Evolutionary conservation across 2,329 filamentous ascomycete genomes (phyloP), one percentile per base, ranked within the genome.

Genomic region (Nannizzia gypsea): DNA sequence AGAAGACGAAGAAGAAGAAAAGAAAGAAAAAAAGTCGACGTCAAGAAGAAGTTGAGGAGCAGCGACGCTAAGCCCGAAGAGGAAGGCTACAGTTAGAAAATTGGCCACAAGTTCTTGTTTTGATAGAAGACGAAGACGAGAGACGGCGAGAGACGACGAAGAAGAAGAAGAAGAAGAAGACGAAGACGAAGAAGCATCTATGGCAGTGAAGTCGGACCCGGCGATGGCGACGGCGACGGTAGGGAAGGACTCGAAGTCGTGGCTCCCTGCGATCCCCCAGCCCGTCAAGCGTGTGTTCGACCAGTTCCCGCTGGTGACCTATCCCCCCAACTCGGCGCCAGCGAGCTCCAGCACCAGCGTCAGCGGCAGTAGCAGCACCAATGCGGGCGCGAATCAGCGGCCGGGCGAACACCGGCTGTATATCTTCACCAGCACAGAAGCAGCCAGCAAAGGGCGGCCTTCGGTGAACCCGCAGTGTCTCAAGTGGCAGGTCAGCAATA

Each of bases 401-500:
- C 58, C 73, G 71, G 69, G 74, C 63, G 74, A 75, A 67, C 80
- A 83, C 63, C 80, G 83, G 8, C 78, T 99, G 6, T 90, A 90
- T 72, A 79, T 96, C 60, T 97, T 96, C 73, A 81, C 83, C 62
- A 83, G 80, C 13, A 76, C 82, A 1, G 75, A 80, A n/a, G 86
- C 83, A 67, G 87, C 84, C 36, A 71, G 73, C 60, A 69, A 70
- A 42, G 84, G 84, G 3, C 75, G 78, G 31, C 88, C 90, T 26
- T 95, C 89, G 64, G 95, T 87, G 76, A 97, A 97, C 71, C 93
- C 93, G 9, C 84, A 85, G 61, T 99, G 93, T 77, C 78, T 97
- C 69, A 96, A 92, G 78, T 97, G 90, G 90, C 93, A 97, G 88
- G 90, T 92, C 67, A 66, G 83, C 56, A 36, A 3, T n/a, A 6